These are phyloP conservation scores for Trichophyton verrucosum DNA, from an alignment of 2,329 filamentous ascomycete species.

Conservation along the genomic window DNA sequence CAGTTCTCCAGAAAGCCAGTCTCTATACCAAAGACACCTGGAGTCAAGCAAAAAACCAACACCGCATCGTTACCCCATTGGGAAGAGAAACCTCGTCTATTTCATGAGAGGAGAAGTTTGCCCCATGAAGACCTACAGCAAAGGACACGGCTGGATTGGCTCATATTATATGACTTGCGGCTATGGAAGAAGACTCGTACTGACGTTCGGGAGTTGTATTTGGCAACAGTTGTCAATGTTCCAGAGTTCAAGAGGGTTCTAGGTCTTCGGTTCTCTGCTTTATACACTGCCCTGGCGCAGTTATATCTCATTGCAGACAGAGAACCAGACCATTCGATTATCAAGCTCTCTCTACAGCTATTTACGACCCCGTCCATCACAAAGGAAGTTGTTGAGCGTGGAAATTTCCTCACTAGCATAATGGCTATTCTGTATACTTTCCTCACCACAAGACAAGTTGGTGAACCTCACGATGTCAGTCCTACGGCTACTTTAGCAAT, in stretches of 20 bases:
- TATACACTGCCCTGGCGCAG: conserved; percentile 89
- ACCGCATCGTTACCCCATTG: conserved; percentile 58
- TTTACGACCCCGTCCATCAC: conserved; percentile 94
- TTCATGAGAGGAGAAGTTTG: conserved; percentile 45
- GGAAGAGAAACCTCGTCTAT: conserved; percentile 58
- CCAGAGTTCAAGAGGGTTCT: conserved; percentile 92
- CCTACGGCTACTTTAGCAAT: conserved; percentile 79
- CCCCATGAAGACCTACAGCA: conserved; percentile 79
- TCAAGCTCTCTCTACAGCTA: conserved; percentile 94
- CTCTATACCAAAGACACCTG: conserved; percentile 73
- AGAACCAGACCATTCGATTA: conserved; percentile 95
- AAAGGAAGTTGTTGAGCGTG: conserved; percentile 83
- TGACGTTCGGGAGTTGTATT: conserved; percentile 83
- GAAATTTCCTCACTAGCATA: conserved; percentile 89
- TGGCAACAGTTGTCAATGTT: conserved; percentile 89
- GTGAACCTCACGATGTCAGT: conserved; percentile 79
- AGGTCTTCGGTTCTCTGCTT: conserved; percentile 80
- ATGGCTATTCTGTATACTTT: conserved; percentile 97
- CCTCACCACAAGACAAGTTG: conserved; percentile 87
- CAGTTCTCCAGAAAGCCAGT: conserved; percentile 22
- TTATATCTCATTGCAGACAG: conserved; percentile 91
- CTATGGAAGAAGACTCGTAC: conserved; percentile 95
- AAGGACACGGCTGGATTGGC: conserved; percentile 80
- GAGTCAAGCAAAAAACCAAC: conserved; percentile 31
- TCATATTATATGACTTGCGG: conserved; percentile 85